A percentile compares a stretch with the other conserved stretches of the same genome.
phyloP scores from a whole-genome alignment of 2,329 filamentous ascomycete species.

The Endothia cerciana region DNA sequence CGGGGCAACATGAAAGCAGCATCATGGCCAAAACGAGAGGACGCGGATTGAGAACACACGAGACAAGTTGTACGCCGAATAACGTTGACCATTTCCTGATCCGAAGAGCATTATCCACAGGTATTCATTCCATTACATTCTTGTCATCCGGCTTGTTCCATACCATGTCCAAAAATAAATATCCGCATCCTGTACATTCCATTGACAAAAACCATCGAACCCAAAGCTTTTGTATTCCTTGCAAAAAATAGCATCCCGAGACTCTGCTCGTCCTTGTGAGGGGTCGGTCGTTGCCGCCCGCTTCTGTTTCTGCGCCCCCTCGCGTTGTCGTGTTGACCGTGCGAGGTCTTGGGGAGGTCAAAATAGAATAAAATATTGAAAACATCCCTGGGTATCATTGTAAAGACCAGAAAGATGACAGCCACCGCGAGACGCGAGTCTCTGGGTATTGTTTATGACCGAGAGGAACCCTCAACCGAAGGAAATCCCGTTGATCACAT shows the following conservation, averaged over 20 bases:
- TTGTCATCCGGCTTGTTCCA: conserved; percentile 12
- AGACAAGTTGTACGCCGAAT: conserved; percentile 22
- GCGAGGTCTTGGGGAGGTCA: background rate
- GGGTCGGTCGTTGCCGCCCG: background rate
- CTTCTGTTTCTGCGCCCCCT: background rate
- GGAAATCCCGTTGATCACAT: conserved; percentile 18
- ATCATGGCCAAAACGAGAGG: no score
- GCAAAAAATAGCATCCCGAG: background rate
- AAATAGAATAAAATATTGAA: conserved; percentile 8
- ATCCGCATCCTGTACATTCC: conserved; percentile 15
- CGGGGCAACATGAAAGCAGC: no score
- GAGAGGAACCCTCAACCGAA: conserved; percentile 18
- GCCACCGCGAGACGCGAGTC: conserved; percentile 27
- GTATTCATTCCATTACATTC: conserved; percentile 23
- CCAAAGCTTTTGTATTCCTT: conserved; percentile 4
- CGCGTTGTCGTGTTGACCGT: background rate
- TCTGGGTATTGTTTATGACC: conserved; percentile 26
- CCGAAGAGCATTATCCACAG: conserved; percentile 12
- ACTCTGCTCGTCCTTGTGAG: background rate
- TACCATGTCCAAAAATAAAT: background rate
- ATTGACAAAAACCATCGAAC: conserved; percentile 6
- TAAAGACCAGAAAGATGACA: conserved; percentile 29
- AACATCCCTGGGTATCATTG: conserved; percentile 30
- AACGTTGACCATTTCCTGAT: conserved; percentile 7
- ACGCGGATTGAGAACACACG: background rate